Evolutionary conservation across 495 filamentous ascomycete genomes (phyloP).

Genomic region (Penicillium cataractarum): DNA sequence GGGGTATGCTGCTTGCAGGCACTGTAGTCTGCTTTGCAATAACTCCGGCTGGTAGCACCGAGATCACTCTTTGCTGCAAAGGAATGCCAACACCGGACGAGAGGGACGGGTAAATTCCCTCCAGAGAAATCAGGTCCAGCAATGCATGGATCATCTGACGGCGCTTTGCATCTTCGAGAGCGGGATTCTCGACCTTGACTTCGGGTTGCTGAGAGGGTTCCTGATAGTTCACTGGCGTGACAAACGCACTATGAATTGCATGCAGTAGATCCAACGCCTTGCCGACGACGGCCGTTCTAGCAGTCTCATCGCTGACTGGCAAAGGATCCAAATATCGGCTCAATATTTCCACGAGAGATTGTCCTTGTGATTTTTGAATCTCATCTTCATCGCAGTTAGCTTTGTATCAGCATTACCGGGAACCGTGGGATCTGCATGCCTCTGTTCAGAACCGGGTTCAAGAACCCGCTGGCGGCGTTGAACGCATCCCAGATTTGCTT

Average conservation of each 20-base stretch:
- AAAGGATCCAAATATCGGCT: slow-evolving; percentile 3
- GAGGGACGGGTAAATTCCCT: slow-evolving; percentile 60
- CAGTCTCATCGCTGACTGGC: slow-evolving; percentile 11
- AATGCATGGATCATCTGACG: slow-evolving; percentile 53
- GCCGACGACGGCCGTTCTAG: slow-evolving; percentile 35
- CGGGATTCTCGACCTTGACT: slow-evolving; percentile 27
- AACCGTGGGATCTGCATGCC: slow-evolving; percentile 37
- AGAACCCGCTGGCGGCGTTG: slow-evolving; percentile 40
- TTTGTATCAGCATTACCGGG: slow-evolving; percentile 4
- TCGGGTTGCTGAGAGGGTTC: slow-evolving; percentile 3
- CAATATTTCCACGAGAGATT: slow-evolving; percentile 46
- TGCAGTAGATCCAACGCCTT: slow-evolving; percentile 43
- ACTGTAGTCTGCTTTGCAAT: slow-evolving; percentile 42
- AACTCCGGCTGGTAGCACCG: slow-evolving; percentile 50
- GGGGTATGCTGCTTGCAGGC: slow-evolving; percentile 23
- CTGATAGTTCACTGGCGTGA: slow-evolving; percentile 26
- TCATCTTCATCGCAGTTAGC: slow-evolving; percentile 46
- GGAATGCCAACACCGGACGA: slow-evolving; percentile 58
- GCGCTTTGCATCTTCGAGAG: slow-evolving; percentile 47
- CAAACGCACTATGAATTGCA: slow-evolving; percentile 44
- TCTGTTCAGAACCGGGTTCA: slow-evolving; percentile 48
- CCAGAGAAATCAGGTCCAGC: slow-evolving; percentile 56
- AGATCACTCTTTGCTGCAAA: slow-evolving; percentile 56
- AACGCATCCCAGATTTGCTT: slow-evolving; percentile 36
- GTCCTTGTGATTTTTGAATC: slow-evolving; percentile 39